phyloP scores from a whole-genome alignment of 495 filamentous ascomycete genomes.

The Podospora bellae-mahoneyi region DNA sequence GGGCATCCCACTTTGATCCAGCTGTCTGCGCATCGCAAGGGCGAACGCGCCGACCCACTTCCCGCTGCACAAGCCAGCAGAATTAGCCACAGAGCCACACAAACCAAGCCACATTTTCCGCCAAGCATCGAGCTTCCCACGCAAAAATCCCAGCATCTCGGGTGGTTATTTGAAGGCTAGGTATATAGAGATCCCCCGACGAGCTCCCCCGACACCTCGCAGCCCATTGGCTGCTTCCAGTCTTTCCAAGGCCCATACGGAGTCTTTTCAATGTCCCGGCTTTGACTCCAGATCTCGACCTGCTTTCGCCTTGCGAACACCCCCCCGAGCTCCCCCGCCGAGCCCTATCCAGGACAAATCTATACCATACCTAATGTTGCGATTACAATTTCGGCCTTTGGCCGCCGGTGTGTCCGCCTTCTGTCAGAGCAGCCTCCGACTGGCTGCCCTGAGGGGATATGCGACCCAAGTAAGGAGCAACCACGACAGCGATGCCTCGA shows the following conservation, averaged over 20 bases:
- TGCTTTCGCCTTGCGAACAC: background rate
- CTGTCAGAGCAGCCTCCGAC: conserved; percentile 24
- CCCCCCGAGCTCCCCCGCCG: background rate
- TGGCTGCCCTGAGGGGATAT: conserved; percentile 26
- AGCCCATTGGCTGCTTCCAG: conserved; percentile 17
- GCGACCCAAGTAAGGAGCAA: conserved; percentile 21
- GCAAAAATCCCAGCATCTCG: background rate
- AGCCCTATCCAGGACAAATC: conserved; percentile 1
- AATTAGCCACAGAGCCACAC: background rate
- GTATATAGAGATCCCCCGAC: too few species aligned
- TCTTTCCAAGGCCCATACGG: background rate
- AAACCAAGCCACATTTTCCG: background rate
- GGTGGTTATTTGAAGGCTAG: background rate
- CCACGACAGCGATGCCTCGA: conserved; percentile 6
- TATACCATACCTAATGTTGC: conserved; percentile 28
- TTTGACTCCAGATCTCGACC: background rate
- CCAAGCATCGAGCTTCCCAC: conserved; percentile 9
- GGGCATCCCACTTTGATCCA: too few species aligned
- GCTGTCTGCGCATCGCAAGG: too few species aligned
- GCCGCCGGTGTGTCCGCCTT: conserved; percentile 21
- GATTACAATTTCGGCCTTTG: conserved; percentile 32
- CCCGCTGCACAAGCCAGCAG: too few species aligned
- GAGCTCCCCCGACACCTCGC: background rate
- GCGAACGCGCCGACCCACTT: too few species aligned
- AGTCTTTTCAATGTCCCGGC: background rate